Evolutionary conservation across 495 filamentous ascomycete species (phyloP).

Genomic region (Penicillium longicatenatum): DNA sequence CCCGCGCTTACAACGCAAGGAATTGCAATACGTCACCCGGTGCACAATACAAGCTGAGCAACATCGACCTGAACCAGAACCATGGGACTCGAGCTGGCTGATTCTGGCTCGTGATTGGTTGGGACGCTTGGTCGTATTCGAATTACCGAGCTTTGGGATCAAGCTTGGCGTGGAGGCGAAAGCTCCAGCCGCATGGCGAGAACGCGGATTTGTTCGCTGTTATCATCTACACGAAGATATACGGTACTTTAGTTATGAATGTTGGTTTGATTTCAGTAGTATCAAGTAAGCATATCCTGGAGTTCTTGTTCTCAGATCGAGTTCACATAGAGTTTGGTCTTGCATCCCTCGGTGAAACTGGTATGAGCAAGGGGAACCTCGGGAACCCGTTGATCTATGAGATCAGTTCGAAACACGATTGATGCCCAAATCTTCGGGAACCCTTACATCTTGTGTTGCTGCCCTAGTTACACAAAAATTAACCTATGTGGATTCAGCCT

Average conservation of each 20-base stretch:
- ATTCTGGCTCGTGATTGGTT: background rate
- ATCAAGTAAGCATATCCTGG: background rate
- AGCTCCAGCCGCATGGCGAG: background rate
- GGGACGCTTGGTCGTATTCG: conserved; percentile 5
- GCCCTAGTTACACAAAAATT: conserved; percentile 8
- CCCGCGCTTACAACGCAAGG: conserved; percentile 14
- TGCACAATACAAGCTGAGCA: conserved; percentile 11
- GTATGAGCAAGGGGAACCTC: conserved; percentile 18
- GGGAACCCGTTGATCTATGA: background rate
- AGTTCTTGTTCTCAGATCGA: background rate
- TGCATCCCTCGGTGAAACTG: background rate
- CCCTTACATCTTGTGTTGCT: conserved; percentile 1
- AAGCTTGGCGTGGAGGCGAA: conserved; percentile 7
- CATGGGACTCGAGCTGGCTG: conserved; percentile 2
- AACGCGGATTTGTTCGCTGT: background rate
- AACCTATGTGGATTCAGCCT: conserved; percentile 11
- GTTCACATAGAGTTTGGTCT: background rate
- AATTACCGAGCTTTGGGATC: conserved; percentile 5
- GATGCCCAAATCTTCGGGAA: background rate
- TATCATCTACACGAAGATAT: background rate
- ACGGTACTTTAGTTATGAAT: too few species aligned
- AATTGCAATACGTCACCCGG: conserved; percentile 21
- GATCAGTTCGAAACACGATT: background rate
- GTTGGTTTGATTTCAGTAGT: background rate
- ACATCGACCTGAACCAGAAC: conserved; percentile 17